phyloP scores from a whole-genome alignment of 192 early-diverging fungal genomes.

The Tieghemiomyces parasiticus region DNA sequence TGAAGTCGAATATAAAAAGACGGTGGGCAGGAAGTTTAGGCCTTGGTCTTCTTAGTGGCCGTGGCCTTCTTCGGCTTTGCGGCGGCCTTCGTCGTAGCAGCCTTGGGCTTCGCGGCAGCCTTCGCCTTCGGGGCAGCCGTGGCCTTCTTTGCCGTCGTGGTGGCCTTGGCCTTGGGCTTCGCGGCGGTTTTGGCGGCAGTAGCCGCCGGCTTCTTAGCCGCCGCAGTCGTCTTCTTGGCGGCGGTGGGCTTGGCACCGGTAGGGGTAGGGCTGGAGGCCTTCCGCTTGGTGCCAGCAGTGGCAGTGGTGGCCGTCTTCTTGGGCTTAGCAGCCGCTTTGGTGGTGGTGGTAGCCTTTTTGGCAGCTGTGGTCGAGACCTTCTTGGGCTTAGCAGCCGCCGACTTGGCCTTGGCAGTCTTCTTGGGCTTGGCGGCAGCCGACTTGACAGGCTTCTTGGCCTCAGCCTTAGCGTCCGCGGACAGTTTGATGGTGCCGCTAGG shows the following conservation, averaged over 20 bases:
- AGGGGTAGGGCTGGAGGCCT: constrained; percentile 16
- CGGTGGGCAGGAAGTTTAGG: too few relatives aligned
- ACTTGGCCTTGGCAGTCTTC: constrained; percentile 26
- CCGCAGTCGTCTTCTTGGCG: constrained; percentile 29
- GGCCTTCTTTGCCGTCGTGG: constrained; percentile 8
- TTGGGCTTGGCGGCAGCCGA: constrained; percentile 25
- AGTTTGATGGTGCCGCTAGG: constrained; percentile 51
- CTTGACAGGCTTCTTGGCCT: constrained; percentile 33
- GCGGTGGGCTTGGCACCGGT: constrained; percentile 27
- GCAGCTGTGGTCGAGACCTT: constrained; percentile 17
- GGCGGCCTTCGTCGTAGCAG: too few relatives aligned
- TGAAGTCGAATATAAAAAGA: too few relatives aligned
- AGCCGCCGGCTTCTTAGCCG: constrained; percentile 24
- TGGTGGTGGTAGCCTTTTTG: constrained; percentile 20
- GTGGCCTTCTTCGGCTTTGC: too few relatives aligned
- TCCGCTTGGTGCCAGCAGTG: constrained; percentile 16
- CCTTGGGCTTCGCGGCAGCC: neutral
- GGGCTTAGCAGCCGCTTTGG: constrained; percentile 31
- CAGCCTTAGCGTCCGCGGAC: constrained; percentile 33
- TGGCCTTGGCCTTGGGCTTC: constrained; percentile 20
- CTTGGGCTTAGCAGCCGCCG: constrained; percentile 19
- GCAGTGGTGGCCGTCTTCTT: too few relatives aligned
- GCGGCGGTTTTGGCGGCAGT: constrained; percentile 23
- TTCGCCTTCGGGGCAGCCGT: neutral
- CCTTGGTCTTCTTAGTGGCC: too few relatives aligned